Percentiles rank a stretch among this genome's conserved stretches.
Conservation (phyloP, 23 red algal genomes). For the Cyanidiococcus yangmingshanensis region DNA sequence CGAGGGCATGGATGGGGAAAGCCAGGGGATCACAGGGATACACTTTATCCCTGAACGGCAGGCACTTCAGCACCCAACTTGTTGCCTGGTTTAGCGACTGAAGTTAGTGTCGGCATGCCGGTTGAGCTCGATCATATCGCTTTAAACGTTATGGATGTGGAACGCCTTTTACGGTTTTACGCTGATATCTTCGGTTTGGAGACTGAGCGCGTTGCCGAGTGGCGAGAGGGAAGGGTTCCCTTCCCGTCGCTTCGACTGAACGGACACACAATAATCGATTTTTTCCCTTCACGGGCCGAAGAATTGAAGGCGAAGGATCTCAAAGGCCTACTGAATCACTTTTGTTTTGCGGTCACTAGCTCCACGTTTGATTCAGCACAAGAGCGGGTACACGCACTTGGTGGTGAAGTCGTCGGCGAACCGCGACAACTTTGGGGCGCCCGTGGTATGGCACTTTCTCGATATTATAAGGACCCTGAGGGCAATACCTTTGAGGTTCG, state of each 20-base stretch:
- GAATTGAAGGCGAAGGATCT: not conserved
- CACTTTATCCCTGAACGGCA: too few species aligned
- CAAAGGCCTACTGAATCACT: conserved; percentile 26
- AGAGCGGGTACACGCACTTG: not conserved
- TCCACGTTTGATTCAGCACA: not conserved
- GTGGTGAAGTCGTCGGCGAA: conserved; percentile 20
- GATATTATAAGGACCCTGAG: conserved; percentile 72
- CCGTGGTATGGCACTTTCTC: conserved; percentile 47
- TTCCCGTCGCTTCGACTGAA: conserved; percentile 76
- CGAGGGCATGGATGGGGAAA: too few species aligned
- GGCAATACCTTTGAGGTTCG: conserved; percentile 62
- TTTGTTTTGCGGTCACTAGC: conserved; percentile 45
- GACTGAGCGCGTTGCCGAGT: conserved; percentile 42
- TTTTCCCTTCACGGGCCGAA: conserved; percentile 37
- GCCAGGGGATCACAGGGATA: too few species aligned
- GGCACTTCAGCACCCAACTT: too few species aligned
- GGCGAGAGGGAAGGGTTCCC: conserved; percentile 37
- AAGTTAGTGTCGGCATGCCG: too few species aligned
- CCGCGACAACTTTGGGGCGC: conserved; percentile 43
- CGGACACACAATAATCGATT: conserved; percentile 57
- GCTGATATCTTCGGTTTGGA: conserved; percentile 39
- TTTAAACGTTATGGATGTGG: conserved; percentile 40
- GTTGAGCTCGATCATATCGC: conserved; percentile 78
- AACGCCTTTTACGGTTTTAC: conserved; percentile 45
- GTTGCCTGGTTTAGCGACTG: too few species aligned